Evolutionary conservation across 768 basidiomycete genomes (phyloP), one percentile per base, ranked within the genome.

Genomic region (Gyrodon lividus): DNA sequence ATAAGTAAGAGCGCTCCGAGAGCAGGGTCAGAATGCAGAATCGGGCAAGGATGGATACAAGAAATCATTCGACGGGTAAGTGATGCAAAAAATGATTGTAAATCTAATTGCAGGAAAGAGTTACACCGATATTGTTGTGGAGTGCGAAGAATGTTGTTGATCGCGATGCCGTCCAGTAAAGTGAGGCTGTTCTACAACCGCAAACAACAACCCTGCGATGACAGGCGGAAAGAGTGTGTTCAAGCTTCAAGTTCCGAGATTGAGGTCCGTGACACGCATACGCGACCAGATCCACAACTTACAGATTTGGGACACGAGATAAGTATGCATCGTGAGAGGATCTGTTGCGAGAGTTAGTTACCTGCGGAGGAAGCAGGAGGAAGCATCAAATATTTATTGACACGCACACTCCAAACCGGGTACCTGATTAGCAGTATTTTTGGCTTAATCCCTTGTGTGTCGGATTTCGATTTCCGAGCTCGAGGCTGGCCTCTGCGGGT

Each of bases 371-470:
- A 45, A 51, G 37, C 46, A 54, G 35, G 48, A 47, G 4, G 31
- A 52, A 58, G 47, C 19, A 7, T 26, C 4, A 26, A n/a, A n/a
- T n/a, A n/a, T n/a, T n/a, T n/a, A n/a, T n/a, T n/a, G n/a, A n/a
- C n/a, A n/a, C n/a, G n/a, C n/a, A n/a, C n/a, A n/a, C n/a, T n/a
- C 26, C 42, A 35, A 26, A 42, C 39, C 2, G 46, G 31, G 51
- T 60, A 5, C 61, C 64, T 63, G 63, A 63, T 54, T 42, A 58
- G 10, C 64, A 40, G 42, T 63, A 54, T 54, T 54, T 63, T 55
- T 34, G 33, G 33, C 4, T 10, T 12, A 17, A 52, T n/a, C 23
- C 58, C 50, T 59, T 38, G 6, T 39, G 48, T 10, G 35, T 51
- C 55, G 57, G 57, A 26, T 24, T 19, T 30, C n/a, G n/a, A n/a